A percentile compares a stretch with the other conserved stretches of the same genome.
Evolutionary conservation across 495 filamentous ascomycete species (phyloP).

Genomic region (Amorphotheca resinae): DNA sequence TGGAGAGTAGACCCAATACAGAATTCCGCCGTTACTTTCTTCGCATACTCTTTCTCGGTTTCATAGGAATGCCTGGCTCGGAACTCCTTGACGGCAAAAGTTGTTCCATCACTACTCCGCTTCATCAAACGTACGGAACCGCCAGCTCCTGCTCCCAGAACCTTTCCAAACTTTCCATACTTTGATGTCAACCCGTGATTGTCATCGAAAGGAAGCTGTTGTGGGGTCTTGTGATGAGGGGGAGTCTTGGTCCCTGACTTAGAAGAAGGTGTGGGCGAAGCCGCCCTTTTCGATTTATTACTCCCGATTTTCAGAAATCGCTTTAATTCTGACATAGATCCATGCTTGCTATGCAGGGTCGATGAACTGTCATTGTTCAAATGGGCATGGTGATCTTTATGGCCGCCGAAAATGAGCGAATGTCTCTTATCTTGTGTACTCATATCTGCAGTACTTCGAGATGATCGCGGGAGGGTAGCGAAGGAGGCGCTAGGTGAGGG

Average conservation of each 20-base stretch:
- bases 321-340: conserved; percentile 90
- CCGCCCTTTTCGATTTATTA: conserved; percentile 52
- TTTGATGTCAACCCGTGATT: conserved; percentile 84
- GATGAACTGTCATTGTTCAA: conserved; percentile 35
- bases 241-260: conserved; percentile 46
- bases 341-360: conserved; percentile 42
- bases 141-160: conserved; percentile 86
- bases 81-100: conserved; percentile 97
- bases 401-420: conserved; percentile 9
- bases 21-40: conserved; percentile 99
- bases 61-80: conserved; percentile 88
- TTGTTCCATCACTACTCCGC: conserved; percentile 74
- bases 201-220: conserved; percentile 81
- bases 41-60: conserved; percentile 86
- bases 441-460: conserved; percentile 19
- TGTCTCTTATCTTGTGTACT: conserved; percentile 15
- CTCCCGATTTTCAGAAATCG: conserved; percentile 73
- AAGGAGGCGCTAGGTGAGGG: conserved; percentile 32
- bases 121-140: conserved; percentile 94
- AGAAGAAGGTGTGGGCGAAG: conserved; percentile 44
- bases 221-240: conserved; percentile 36
- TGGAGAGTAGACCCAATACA: conserved; percentile 95
- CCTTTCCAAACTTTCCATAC: conserved; percentile 90
- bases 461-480: conserved; percentile 27
- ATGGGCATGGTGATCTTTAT: conserved; percentile 39